Evolutionary conservation across 2,329 filamentous ascomycete species (phyloP).

Genomic region (Hypoxylon sp.): DNA sequence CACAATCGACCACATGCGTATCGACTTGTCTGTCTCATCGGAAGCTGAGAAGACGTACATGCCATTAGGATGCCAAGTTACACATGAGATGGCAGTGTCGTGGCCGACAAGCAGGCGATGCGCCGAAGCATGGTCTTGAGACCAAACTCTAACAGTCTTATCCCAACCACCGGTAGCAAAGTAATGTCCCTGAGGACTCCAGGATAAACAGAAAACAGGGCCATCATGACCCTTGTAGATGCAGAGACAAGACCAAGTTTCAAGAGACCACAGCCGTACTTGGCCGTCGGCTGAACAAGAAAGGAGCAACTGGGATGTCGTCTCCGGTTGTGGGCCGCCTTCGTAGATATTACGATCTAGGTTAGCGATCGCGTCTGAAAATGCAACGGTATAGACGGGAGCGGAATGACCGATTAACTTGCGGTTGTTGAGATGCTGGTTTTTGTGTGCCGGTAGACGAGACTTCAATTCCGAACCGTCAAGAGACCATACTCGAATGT

Average conservation of each 20-base stretch:
- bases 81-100: constrained; percentile 89
- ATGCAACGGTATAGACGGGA: constrained; percentile 89
- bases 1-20: constrained; percentile 96
- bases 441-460: constrained; percentile 71
- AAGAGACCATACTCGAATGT: constrained; percentile 94
- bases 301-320: constrained; percentile 80
- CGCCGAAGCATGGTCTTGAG: constrained; percentile 91
- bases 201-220: constrained; percentile 88
- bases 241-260: constrained; percentile 92
- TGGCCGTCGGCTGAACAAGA: constrained; percentile 91
- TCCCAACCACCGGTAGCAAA: constrained; percentile 91
- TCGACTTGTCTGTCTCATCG: constrained; percentile 86
- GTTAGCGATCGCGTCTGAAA: constrained; percentile 79
- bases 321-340: constrained; percentile 64
- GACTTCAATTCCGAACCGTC: constrained; percentile 86
- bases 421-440: constrained; percentile 73
- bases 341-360: constrained; percentile 66
- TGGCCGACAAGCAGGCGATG: constrained; percentile 92
- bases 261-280: constrained; percentile 92
- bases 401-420: constrained; percentile 91
- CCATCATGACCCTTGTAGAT: constrained; percentile 94
- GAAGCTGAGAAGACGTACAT: constrained; percentile 94
- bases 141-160: constrained; percentile 91
- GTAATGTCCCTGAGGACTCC: constrained; percentile 96
- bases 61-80: constrained; percentile 96